Evolutionary conservation across 176 grass and related monocot species (phyloP), one percentile per base, ranked within the genome.

Genomic region (Luzula sylvatica): DNA sequence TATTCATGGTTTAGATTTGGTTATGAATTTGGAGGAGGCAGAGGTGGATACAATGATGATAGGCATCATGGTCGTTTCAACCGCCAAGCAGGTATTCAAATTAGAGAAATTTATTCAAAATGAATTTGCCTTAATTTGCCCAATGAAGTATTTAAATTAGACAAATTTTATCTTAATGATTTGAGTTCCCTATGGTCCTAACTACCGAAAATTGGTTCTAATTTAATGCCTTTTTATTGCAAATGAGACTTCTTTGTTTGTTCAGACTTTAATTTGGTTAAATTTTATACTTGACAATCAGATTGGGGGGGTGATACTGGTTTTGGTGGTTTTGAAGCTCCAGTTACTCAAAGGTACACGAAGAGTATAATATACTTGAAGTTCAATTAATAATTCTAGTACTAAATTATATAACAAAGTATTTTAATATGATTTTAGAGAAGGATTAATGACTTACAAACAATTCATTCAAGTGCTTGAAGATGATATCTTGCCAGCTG

Each of bases 401-500:
- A 28, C 43, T 29, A 13, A 65, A 47, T 55, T 11, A 5, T 6
- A 65, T 64, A 42, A 57, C 4, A 50, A 8, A 65, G 49, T 38
- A 11, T 65, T 53, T 43, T 18, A 29, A 65, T 16, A 6, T 59
- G 23, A 27, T 29, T 90, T 40, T 61, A 98, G 92, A 68, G 86
- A 86, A 87, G 93, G 93, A 23, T 71, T 98, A 66, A 98, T 98
- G 93, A 85, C 86, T 3, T 98, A 92, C 56, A 98, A 98, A 61
- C 85, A 98, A 38, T 98, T 98, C 57, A 90, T 98, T 23, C 86
- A 98, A 80, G 86, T 88, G 47, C 82, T 98, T 52, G 93, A 98
- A 78, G 93, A 98, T 83, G 93, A 98, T 44, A 77, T 98, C 65
- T 82, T 71, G 60, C 93, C 86, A 64, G 63, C 78, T 74, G 93